Conservation (phyloP, 768 basidiomycete genomes). For the Paxillus rubicundulus region DNA sequence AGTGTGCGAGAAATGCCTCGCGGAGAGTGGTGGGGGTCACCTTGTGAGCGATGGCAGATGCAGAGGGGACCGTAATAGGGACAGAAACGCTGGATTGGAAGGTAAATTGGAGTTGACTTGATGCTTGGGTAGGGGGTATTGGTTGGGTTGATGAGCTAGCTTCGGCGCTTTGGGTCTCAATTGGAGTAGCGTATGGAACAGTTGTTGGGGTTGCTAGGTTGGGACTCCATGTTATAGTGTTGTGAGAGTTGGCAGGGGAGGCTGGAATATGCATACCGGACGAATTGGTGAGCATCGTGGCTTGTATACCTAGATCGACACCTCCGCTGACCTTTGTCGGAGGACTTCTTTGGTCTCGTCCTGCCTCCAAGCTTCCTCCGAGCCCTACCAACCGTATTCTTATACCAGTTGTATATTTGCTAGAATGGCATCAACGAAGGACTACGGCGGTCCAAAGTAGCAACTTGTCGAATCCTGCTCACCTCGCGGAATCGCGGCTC, state of each 20-base stretch:
- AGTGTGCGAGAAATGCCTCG: constrained; percentile 33
- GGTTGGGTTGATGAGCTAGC: constrained; percentile 34
- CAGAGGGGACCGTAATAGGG: constrained; percentile 34
- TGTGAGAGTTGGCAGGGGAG: constrained; percentile 17
- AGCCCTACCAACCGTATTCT: constrained; percentile 63
- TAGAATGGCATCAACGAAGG: constrained; percentile 23
- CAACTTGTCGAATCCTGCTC: constrained; percentile 2
- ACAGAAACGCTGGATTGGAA: constrained; percentile 38
- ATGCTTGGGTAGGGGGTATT: constrained; percentile 33
- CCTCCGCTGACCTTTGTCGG: constrained; percentile 45
- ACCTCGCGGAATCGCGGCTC: constrained; percentile 65
- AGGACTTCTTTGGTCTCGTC: constrained; percentile 47
- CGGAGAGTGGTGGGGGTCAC: constrained; percentile 29
- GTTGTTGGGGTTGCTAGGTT: constrained; percentile 34
- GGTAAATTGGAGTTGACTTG: constrained; percentile 42
- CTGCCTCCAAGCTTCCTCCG: constrained; percentile 57
- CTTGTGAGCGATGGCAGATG: constrained; percentile 24
- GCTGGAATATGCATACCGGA: constrained; percentile 3
- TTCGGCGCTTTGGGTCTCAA: constrained; percentile 12
- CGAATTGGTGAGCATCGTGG: background rate
- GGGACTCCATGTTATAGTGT: constrained; percentile 39
- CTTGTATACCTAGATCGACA: constrained; percentile 5
- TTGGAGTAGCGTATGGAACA: constrained; percentile 35
- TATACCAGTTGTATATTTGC: constrained; percentile 77
- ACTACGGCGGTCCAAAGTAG: constrained; percentile 2